Base-by-base conservation (phyloP, 768 basidiomycete species). In the Lentinula guzmanii region DNA sequence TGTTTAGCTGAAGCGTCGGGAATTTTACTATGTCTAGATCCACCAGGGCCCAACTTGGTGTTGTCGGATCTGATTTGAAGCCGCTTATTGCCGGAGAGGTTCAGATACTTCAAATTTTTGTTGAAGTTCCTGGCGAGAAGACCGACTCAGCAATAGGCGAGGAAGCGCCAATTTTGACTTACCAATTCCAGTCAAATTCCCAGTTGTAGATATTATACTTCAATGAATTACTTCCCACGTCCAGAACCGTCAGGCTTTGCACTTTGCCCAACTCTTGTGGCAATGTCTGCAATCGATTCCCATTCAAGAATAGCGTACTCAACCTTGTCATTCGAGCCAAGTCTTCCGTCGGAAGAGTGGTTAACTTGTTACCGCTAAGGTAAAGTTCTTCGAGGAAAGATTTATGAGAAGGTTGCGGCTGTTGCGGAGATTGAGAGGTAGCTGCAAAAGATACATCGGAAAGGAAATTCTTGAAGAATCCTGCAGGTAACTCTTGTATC, bases 141-240 rank as follows among this genome's bases (percentile, higher is more conserved):
- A n/a, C 21, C 45, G 11, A 41, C 60, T 45, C 5, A 61, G 31
- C 28, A 10, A 62, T 5, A 60, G 37, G 33, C 34, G 54, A 8
- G 31, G 51, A 21, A 21, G 46, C 28, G 28, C 28, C 28, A 28
- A 60, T 21, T 1, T 37, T 13, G 35, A 45, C 85, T 53, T 65
- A 96, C 96, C 97, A 98, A 71, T 99, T 98, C 95, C 95, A 98
- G 75, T 99, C 97, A 72, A 95, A 98, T 71, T 96, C 93, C 89
- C 89, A 95, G 69, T 99, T 99, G 66, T 93, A 91, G 66, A 97
- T 94, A 70, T 98, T 99, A 74, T 98, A 98, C 81, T 91, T 93
- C 73, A 99, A 78, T 58, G 86, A 73, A 71, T 99, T 99, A 71
- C 89, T 95, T 6, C 97, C 95, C 4, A 91, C 95, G 69, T 99